Evolutionary conservation across 2,329 filamentous ascomycete species (phyloP).

Genomic region (Trichoderma harzianum): DNA sequence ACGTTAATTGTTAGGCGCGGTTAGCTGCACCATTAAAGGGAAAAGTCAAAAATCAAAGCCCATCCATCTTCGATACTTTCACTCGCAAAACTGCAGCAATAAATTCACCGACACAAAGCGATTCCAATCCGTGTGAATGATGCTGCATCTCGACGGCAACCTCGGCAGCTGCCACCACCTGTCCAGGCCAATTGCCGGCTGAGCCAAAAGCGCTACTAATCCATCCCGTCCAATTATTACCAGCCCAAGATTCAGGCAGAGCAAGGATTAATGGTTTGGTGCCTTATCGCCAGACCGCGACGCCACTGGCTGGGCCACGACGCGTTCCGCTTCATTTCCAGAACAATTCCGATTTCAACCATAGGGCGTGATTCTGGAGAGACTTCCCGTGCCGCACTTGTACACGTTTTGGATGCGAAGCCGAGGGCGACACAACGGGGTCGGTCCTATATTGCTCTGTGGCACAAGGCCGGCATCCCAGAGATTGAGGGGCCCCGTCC

Average conservation of each 20-base stretch:
- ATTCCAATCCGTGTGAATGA: not conserved
- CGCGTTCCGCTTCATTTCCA: slow-evolving; percentile 23
- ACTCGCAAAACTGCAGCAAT: not conserved
- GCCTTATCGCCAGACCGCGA: slow-evolving; percentile 18
- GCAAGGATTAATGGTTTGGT: slow-evolving; percentile 23
- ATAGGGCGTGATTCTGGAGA: slow-evolving; percentile 16
- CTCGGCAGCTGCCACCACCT: slow-evolving; percentile 3
- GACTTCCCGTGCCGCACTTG: slow-evolving; percentile 9
- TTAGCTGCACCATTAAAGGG: not conserved
- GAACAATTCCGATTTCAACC: slow-evolving; percentile 17
- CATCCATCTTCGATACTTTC: not conserved
- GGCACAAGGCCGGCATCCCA: slow-evolving; percentile 4
- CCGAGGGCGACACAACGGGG: slow-evolving; percentile 1
- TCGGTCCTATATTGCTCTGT: slow-evolving; percentile 2
- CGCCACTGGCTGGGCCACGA: not conserved
- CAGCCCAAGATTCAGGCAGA: not conserved
- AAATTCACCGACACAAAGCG: not conserved
- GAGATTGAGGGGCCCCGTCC: not conserved
- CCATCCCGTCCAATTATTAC: not conserved
- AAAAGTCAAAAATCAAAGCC: not conserved
- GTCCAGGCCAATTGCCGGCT: not conserved
- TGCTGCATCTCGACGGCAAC: not conserved
- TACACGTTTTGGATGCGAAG: slow-evolving; percentile 6
- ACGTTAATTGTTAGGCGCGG: not conserved
- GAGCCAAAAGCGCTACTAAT: not conserved